Base-by-base conservation (phyloP, 164 flowering plant species). In the Annona squamosa region DNA sequence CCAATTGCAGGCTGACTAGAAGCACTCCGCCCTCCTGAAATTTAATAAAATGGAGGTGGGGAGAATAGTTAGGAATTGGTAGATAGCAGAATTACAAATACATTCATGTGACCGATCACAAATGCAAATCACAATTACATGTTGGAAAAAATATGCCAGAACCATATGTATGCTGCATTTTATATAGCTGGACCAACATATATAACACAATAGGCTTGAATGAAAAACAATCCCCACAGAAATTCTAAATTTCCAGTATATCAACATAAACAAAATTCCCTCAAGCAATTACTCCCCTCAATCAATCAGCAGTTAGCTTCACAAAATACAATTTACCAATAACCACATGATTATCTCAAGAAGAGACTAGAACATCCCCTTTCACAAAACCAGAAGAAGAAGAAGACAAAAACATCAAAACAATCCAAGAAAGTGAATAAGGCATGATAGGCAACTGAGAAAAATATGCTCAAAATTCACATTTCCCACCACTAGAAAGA, bases 11-110 rank as follows among this genome's bases (percentile, higher is more conserved):
- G 56, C 79, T 87, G 96, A 76, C 86, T 85, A 77, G 87, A 80
- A 72, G 94, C 86, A 82, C 72, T 75, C 5, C 93, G 96, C 18
- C 98, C 98, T 77, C 98, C 98, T 92, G 82, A 10, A 72, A 73
- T 68, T 63, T 17, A 17, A 63, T 16, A 63, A 16, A 3, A 68
- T 43, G 65, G 3, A 12, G 17, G 59, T 46, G 61, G 67, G n/a
- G 4, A 63, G 5, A 63, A 63, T 16, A 19, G 41, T 26, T 26
- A 26, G 37, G 0, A 26, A 26, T 26, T 26, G 37, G 37, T n/a
- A 63, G 19, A n/a, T n/a, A 26, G 16, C 19, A 63, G 7, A 19
- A 63, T 63, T 19, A n/a, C 17, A 18, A 19, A 18, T 16, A 63
- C 41, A n/a, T n/a, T 63, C 37, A 63, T 16, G 9, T 52, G 17